Percentiles rank a stretch among this genome's conserved stretches.
phyloP scores from a whole-genome alignment of 495 filamentous ascomycete species.

The Opeltia flavorubescens region DNA sequence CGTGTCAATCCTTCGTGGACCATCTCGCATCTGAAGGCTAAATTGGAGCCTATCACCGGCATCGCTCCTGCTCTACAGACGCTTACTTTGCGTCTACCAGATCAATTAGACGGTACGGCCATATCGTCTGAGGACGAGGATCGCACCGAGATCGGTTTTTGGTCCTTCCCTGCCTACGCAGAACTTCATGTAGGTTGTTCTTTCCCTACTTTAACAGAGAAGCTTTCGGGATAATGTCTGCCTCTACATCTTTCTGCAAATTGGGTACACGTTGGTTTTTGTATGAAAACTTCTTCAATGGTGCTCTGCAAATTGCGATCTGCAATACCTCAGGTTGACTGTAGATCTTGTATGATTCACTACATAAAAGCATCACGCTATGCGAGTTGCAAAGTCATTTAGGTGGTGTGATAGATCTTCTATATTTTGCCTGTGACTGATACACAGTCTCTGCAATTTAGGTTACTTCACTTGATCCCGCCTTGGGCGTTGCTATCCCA shows the following conservation, averaged over 20 bases:
- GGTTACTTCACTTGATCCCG: constrained; percentile 36
- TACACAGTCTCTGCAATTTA: background rate
- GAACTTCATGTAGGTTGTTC: constrained; percentile 55
- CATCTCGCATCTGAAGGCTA: constrained; percentile 69
- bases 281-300: no score
- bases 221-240: background rate
- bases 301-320: no score
- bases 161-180: constrained; percentile 54
- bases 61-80: constrained; percentile 70
- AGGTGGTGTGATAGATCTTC: constrained; percentile 22
- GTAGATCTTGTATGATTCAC: no score
- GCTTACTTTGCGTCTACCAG: constrained; percentile 47
- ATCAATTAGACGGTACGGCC: constrained; percentile 35
- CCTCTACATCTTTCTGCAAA: no score
- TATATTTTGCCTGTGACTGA: background rate
- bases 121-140: constrained; percentile 59
- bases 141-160: constrained; percentile 40
- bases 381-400: constrained; percentile 15
- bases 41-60: constrained; percentile 88
- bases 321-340: no score
- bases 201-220: constrained; percentile 3
- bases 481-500: constrained; percentile 55
- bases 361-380: no score
- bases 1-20: constrained; percentile 89
- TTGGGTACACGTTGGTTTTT: no score